Conservation (phyloP, 495 filamentous ascomycete species). For the Entonaema liquescens region DNA sequence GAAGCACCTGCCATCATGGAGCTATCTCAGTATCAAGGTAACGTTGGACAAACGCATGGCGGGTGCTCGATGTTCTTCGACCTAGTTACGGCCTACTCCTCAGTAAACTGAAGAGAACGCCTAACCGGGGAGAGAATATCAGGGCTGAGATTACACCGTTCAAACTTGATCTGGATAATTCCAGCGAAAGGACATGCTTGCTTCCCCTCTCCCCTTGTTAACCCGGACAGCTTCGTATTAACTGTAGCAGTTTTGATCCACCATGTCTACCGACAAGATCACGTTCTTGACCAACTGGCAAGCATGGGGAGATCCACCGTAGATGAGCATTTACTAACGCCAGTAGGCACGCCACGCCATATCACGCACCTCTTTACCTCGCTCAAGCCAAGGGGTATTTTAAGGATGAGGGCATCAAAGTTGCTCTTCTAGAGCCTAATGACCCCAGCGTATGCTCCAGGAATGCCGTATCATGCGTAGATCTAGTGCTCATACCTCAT, state of each 20-base stretch:
- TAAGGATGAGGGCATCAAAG: constrained; percentile 73
- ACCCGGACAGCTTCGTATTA: constrained; percentile 41
- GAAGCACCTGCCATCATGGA: constrained; percentile 39
- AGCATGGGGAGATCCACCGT: constrained; percentile 25
- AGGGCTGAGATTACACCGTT: constrained; percentile 46
- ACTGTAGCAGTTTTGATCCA: constrained; percentile 53
- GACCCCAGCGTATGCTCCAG: constrained; percentile 63
- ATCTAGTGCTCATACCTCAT: constrained; percentile 17
- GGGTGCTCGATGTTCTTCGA: constrained; percentile 59
- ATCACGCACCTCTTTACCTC: constrained; percentile 76
- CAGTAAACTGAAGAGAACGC: constrained; percentile 14
- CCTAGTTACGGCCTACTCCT: constrained; percentile 19
- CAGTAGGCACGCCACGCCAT: constrained; percentile 74
- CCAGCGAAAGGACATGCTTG: constrained; percentile 83
- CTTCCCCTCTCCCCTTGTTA: constrained; percentile 55
- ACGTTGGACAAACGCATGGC: constrained; percentile 61
- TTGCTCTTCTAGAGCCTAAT: constrained; percentile 75
- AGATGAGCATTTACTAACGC: constrained; percentile 32
- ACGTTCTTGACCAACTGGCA: constrained; percentile 79
- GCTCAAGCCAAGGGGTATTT: constrained; percentile 76
- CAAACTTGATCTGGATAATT: constrained; percentile 86
- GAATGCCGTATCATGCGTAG: neutral
- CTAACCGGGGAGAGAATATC: constrained; percentile 31
- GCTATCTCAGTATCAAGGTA: constrained; percentile 45
- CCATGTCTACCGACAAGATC: constrained; percentile 78